Percentiles rank a stretch among this genome's conserved stretches.
Conservation (phyloP, 2,329 filamentous ascomycete species). For the Hymenoscyphus occultus region DNA sequence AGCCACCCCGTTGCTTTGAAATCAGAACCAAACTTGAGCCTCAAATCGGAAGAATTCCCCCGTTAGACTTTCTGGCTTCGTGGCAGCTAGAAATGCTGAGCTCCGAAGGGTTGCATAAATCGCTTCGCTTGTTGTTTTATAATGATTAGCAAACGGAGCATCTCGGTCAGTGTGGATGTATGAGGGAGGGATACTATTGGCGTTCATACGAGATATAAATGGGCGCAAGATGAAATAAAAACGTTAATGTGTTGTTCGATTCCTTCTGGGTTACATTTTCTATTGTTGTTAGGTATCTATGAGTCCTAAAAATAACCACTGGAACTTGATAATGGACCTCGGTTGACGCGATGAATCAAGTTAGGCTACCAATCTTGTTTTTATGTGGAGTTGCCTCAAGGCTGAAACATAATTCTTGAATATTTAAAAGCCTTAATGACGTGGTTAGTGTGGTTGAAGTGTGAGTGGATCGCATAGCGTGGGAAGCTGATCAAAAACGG, state of each 20-base stretch:
- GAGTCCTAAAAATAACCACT: too few species aligned
- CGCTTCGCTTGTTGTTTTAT: background rate
- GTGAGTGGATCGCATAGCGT: background rate
- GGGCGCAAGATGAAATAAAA: background rate
- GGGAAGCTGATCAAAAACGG: background rate
- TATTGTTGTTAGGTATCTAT: too few species aligned
- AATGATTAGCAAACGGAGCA: background rate
- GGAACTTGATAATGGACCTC: too few species aligned
- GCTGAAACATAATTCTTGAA: background rate
- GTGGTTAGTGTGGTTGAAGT: background rate
- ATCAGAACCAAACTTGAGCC: background rate
- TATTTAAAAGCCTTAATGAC: background rate
- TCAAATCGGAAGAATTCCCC: background rate
- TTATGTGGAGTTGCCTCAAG: background rate
- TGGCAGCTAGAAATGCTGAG: background rate
- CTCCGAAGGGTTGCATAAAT: conserved; percentile 2
- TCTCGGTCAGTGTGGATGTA: background rate
- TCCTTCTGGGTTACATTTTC: too few species aligned
- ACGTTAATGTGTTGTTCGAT: too few species aligned
- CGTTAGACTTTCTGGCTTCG: background rate
- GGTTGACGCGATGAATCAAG: background rate
- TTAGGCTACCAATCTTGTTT: background rate
- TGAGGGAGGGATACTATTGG: background rate
- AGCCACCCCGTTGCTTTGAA: background rate
- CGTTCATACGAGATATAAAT: background rate